A percentile compares a stretch with the other conserved stretches of the same genome.
Evolutionary conservation across 208 protist genomes (phyloP).

Genomic region (Naegleria lovaniensis): DNA sequence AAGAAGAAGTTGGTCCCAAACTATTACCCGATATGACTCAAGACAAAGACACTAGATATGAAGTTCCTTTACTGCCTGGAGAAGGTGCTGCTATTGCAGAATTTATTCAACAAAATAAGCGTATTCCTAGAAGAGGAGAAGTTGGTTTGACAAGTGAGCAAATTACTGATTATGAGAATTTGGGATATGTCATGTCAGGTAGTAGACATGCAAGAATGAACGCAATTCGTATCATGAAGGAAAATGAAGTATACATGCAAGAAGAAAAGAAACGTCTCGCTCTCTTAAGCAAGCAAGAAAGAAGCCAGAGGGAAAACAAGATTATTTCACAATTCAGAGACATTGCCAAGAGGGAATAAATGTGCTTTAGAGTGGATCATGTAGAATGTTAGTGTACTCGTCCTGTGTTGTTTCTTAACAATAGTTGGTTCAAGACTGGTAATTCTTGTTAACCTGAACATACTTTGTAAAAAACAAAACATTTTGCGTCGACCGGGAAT

Average conservation of each 20-base stretch:
- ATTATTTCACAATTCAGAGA: constrained; percentile 57
- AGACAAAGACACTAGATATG: constrained; percentile 21
- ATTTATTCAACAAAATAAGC: constrained; percentile 32
- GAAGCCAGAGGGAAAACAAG: constrained; percentile 55
- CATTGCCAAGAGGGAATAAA: constrained; percentile 37
- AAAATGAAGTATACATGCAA: constrained; percentile 67
- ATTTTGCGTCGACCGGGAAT: no score
- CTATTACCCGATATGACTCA: not conserved
- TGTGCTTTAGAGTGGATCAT: no score
- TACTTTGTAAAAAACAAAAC: no score
- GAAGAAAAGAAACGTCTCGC: constrained; percentile 65
- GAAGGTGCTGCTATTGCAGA: constrained; percentile 19
- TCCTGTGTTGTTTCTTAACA: no score
- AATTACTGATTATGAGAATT: constrained; percentile 59
- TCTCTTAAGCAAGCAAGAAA: constrained; percentile 68
- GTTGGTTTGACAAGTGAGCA: constrained; percentile 62
- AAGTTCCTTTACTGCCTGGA: not conserved
- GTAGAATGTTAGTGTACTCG: no score
- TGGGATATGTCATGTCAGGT: constrained; percentile 76
- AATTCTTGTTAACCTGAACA: no score
- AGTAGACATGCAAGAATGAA: constrained; percentile 70
- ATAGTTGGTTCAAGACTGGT: no score
- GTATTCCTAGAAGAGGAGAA: constrained; percentile 67
- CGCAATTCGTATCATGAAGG: constrained; percentile 74
- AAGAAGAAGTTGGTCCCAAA: not conserved